These are phyloP conservation scores for Bryoerythrophyllum caledonicum DNA, from an alignment of 225 moss, liverwort and hornwort species.

Conservation along the genomic window DNA sequence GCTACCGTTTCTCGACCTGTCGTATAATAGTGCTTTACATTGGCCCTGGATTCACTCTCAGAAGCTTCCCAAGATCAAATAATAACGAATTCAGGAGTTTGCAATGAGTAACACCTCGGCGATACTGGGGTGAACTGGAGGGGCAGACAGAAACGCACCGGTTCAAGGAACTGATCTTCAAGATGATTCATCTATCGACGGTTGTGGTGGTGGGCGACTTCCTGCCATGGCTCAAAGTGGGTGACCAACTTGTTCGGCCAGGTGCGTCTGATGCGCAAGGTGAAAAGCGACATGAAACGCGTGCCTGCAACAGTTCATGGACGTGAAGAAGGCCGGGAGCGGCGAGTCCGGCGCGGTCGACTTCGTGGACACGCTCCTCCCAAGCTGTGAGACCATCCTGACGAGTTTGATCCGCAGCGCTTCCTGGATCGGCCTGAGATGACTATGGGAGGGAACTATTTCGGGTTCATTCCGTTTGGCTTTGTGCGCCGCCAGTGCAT, in stretches of 20 bases:
- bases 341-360: too few relatives aligned
- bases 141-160: slow-evolving; percentile 36
- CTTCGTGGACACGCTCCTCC: slow-evolving; percentile 50
- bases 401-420: slow-evolving; percentile 47
- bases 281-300: slow-evolving; percentile 34
- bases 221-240: slow-evolving; percentile 43
- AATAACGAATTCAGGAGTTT: too few relatives aligned
- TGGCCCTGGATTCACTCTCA: too few relatives aligned
- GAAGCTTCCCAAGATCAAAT: too few relatives aligned
- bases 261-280: slow-evolving; percentile 16
- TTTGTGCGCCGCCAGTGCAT: slow-evolving; percentile 40
- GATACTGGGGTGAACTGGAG: not conserved
- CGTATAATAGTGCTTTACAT: too few relatives aligned
- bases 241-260: slow-evolving; percentile 12
- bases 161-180: slow-evolving; percentile 43
- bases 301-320: slow-evolving; percentile 40
- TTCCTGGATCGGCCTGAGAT: slow-evolving; percentile 23
- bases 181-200: slow-evolving; percentile 10
- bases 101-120: too few relatives aligned
- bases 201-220: slow-evolving; percentile 22
- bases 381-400: slow-evolving; percentile 28
- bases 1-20: too few relatives aligned
- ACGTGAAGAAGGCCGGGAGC: slow-evolving; percentile 27
- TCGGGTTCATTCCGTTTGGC: slow-evolving; percentile 51
- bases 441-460: slow-evolving; percentile 28